Percentiles rank a stretch among this genome's conserved stretches.
phyloP scores from a whole-genome alignment of 768 basidiomycete genomes.

The Roridomyces roridus region DNA sequence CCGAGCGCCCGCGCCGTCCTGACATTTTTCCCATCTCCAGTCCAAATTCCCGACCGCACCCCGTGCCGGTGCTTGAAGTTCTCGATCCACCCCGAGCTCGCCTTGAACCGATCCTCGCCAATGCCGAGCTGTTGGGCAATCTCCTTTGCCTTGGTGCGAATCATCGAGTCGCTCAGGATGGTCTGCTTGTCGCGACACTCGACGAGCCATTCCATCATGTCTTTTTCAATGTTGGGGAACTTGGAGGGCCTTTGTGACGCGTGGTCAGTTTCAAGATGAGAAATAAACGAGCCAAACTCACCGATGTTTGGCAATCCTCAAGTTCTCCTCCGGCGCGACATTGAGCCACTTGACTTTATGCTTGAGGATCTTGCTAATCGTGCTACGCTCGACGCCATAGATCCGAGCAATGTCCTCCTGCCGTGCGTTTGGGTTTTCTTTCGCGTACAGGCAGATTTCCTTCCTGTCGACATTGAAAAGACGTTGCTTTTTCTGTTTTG shows the following conservation, averaged over 20 bases:
- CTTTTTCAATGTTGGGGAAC: slow-evolving; percentile 77
- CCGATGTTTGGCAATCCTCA: slow-evolving; percentile 75
- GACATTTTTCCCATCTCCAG: slow-evolving; percentile 42
- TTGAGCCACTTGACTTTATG: slow-evolving; percentile 84
- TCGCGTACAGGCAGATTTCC: slow-evolving; percentile 72
- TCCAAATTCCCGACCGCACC: slow-evolving; percentile 72
- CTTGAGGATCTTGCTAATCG: slow-evolving; percentile 93
- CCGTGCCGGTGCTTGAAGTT: slow-evolving; percentile 87
- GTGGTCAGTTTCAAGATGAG: not conserved
- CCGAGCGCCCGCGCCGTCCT: slow-evolving; percentile 30
- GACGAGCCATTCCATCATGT: slow-evolving; percentile 65
- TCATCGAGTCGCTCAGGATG: slow-evolving; percentile 67
- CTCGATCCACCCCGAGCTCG: slow-evolving; percentile 91
- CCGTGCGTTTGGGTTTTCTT: slow-evolving; percentile 67
- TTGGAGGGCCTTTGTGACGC: slow-evolving; percentile 68
- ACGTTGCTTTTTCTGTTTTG: slow-evolving; percentile 72
- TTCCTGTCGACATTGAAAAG: slow-evolving; percentile 79
- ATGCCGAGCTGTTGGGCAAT: slow-evolving; percentile 64
- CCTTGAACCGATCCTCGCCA: slow-evolving; percentile 81
- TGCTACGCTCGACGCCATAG: slow-evolving; percentile 87
- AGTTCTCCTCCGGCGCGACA: slow-evolving; percentile 61
- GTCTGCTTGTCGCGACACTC: slow-evolving; percentile 52
- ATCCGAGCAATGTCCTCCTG: slow-evolving; percentile 85
- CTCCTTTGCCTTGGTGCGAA: slow-evolving; percentile 70
- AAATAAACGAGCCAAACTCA: slow-evolving; percentile 33